Conservation (phyloP, 768 basidiomycete species). For the Scleroderma citrinum region DNA sequence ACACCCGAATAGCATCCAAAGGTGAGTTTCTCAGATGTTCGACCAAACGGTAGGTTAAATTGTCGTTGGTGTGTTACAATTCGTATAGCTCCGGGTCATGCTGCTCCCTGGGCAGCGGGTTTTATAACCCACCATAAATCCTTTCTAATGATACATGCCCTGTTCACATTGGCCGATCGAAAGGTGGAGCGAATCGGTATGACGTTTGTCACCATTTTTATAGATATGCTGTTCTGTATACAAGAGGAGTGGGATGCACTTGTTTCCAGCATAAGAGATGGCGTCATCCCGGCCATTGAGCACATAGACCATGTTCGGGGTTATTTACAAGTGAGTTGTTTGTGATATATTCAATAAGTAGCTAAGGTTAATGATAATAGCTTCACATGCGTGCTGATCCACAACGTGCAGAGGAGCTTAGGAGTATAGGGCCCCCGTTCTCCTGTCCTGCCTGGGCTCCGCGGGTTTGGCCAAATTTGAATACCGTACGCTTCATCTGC, state of each 20-base stretch:
- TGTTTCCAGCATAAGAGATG: constrained; percentile 6
- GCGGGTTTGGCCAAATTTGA: too few relatives aligned
- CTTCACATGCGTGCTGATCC: constrained; percentile 3
- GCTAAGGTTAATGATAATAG: not conserved
- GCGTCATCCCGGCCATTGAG: constrained; percentile 10
- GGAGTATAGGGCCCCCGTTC: too few relatives aligned
- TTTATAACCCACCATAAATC: constrained; percentile 9
- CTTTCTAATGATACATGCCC: constrained; percentile 10
- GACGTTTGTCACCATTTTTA: constrained; percentile 6
- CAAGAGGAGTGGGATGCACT: constrained; percentile 9
- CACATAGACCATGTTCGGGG: constrained; percentile 6
- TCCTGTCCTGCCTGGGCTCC: too few relatives aligned
- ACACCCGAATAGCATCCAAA: constrained; percentile 5
- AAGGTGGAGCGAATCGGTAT: constrained; percentile 6
- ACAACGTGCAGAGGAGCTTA: not conserved
- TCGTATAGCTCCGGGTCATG: too few relatives aligned
- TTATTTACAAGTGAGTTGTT: constrained; percentile 6
- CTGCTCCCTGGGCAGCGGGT: too few relatives aligned
- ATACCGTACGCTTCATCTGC: too few relatives aligned
- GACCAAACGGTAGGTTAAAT: too few relatives aligned
- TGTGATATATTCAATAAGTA: not conserved
- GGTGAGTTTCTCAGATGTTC: constrained; percentile 1
- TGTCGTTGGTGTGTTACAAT: not conserved
- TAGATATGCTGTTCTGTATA: constrained; percentile 6
- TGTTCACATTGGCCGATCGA: constrained; percentile 11